phyloP scores from a whole-genome alignment of 2,329 filamentous ascomycete species.

The Raffaelea deltoideospora region DNA sequence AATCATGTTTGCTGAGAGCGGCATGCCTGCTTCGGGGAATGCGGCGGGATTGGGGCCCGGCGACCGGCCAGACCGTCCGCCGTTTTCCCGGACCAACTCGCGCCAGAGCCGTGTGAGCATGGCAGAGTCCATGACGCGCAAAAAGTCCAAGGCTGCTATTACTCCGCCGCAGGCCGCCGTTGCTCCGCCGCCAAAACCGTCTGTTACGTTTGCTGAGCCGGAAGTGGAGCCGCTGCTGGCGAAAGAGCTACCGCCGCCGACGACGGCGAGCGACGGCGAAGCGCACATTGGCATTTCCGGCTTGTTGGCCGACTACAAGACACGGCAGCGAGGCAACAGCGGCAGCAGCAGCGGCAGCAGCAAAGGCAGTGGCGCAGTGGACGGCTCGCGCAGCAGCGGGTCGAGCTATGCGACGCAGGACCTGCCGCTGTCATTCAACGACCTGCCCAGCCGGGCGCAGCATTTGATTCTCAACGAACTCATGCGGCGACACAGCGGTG shows the following conservation, averaged over 20 bases:
- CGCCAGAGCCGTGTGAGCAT: conserved; percentile 17
- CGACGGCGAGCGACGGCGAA: conserved; percentile 13
- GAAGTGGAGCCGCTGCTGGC: not conserved
- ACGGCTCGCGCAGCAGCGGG: conserved; percentile 3
- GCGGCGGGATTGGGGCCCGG: too few relatives aligned
- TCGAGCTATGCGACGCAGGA: conserved; percentile 8
- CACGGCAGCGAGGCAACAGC: not conserved
- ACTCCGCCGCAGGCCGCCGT: not conserved
- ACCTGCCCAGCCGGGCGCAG: conserved; percentile 69
- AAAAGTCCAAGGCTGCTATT: conserved; percentile 16
- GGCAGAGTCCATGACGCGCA: conserved; percentile 31
- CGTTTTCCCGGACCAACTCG: conserved; percentile 30
- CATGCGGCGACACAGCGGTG: conserved; percentile 50
- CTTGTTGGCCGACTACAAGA: conserved; percentile 24
- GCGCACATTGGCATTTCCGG: conserved; percentile 27
- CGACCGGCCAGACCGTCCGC: conserved; percentile 21
- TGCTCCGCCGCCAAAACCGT: conserved; percentile 1
- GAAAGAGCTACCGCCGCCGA: not conserved
- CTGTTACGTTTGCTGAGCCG: conserved; percentile 45
- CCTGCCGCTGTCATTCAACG: conserved; percentile 67
- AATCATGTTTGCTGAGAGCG: conserved; percentile 56
- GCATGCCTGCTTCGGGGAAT: not conserved
- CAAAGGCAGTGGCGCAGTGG: not conserved
- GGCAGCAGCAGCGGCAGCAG: not conserved
- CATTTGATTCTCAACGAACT: conserved; percentile 79